phyloP scores from a whole-genome alignment of 2,329 filamentous ascomycete genomes.

The Clathrospora elynae region DNA sequence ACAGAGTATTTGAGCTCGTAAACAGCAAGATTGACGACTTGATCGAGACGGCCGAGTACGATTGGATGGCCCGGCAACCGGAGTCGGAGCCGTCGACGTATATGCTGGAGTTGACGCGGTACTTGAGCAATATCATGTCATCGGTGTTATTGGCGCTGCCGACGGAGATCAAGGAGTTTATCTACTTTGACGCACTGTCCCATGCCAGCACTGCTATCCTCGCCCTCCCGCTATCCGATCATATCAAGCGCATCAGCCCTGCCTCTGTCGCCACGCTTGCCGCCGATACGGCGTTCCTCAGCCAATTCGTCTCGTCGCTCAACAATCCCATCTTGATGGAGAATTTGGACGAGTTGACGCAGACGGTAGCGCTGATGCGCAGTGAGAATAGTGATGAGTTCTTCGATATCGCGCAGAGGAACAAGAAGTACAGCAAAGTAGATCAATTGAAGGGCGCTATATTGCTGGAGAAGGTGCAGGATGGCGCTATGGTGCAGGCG shows the following conservation, averaged over 20 bases:
- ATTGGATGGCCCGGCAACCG: conserved; percentile 72
- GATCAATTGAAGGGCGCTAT: conserved; percentile 88
- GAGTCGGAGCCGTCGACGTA: conserved; percentile 83
- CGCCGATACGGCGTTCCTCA: conserved; percentile 81
- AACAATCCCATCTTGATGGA: conserved; percentile 87
- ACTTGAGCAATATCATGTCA: conserved; percentile 95
- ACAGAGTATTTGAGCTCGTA: conserved; percentile 96
- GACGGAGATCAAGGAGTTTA: conserved; percentile 92
- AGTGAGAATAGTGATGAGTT: conserved; percentile 93
- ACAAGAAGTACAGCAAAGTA: conserved; percentile 92
- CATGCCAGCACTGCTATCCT: conserved; percentile 88
- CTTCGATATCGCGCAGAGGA: conserved; percentile 86
- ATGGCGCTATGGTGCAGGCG: conserved; percentile 43
- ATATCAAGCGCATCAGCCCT: conserved; percentile 84
- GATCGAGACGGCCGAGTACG: conserved; percentile 95
- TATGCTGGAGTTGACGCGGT: conserved; percentile 92
- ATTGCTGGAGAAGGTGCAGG: conserved; percentile 75
- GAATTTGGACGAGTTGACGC: conserved; percentile 89
- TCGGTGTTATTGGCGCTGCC: conserved; percentile 92
- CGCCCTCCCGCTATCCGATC: conserved; percentile 74
- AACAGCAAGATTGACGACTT: conserved; percentile 99
- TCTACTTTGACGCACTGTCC: conserved; percentile 94
- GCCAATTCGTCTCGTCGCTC: conserved; percentile 83
- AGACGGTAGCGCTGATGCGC: conserved; percentile 88
- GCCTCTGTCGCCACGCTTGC: conserved; percentile 81